A percentile compares a stretch with the other conserved stretches of the same genome.
Evolutionary conservation across 176 grass and related monocot species (phyloP).

Genomic region (Cymbopogon citratus): DNA sequence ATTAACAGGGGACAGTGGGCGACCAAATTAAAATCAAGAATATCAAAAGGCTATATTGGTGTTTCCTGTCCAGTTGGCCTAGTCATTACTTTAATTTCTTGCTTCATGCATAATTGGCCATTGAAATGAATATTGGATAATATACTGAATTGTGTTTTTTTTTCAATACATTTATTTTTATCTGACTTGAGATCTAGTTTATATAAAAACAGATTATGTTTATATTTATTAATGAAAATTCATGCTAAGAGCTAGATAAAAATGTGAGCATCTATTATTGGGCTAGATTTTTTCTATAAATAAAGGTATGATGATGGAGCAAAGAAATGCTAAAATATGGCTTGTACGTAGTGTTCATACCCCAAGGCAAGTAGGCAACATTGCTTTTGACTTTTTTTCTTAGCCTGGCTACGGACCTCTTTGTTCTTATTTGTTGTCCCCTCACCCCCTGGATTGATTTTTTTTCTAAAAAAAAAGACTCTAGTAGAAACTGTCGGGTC

Average conservation of each 20-base stretch:
- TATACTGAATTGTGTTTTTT: background rate
- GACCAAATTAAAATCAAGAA: conserved; percentile 32
- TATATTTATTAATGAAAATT: background rate
- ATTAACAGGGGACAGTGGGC: conserved; percentile 30
- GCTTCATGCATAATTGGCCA: background rate
- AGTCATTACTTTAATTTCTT: background rate
- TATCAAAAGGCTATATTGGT: background rate
- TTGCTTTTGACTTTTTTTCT: background rate
- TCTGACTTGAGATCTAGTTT: no score
- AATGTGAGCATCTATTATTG: background rate
- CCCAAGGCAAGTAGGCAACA: background rate
- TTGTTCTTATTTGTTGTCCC: background rate
- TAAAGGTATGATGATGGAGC: background rate
- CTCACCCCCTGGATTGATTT: background rate
- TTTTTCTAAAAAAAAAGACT: background rate
- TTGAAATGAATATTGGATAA: background rate
- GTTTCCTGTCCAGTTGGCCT: background rate
- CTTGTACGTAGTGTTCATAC: background rate
- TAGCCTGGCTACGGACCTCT: background rate
- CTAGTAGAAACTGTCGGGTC: background rate
- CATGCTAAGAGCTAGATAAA: background rate
- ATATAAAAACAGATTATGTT: no score
- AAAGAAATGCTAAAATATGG: background rate
- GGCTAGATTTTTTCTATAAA: background rate
- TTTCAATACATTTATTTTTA: no score